Base-by-base conservation (phyloP, 1,139 yeast species). In the Yamadazyma membranifaciens region DNA sequence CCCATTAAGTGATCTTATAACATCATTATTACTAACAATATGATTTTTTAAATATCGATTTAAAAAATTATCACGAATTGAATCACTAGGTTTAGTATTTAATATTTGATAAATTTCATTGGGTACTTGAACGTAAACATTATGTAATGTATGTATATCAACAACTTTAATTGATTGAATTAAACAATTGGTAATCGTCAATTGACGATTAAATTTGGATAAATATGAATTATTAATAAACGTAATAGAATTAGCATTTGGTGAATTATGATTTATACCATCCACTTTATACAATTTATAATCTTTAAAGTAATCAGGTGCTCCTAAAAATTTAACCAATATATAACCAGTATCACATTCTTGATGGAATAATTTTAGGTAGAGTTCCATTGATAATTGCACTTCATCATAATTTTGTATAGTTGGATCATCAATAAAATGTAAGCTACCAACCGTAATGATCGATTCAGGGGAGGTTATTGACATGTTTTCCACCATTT, bases 1-100 rank as follows among this genome's bases (percentile, higher is more conserved):
- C 2, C 83, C 85, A 49, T 75, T 71, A 24, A 78, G 56, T n/a
- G 57, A 55, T 45, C 73, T 55, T 3, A 78, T 56, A 3, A 53
- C 40, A 42, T 68, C 73, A 27, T 63, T 64, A 24, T 60, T 58
- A 32, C 61, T 52, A 2, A 71, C 63, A 12, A 72, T 63, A 7
- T 62, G 52, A 10, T 69, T 73, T n/a, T 49, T 56, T 38, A 57
- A 57, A 45, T 51, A 72, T 42, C 50, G 62, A 28, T 47, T 53
- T 37, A 52, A 46, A 47, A 62, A 64, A 36, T 58, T 61, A 3
- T 63, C 50, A 41, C 67, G 62, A 9, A 65, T 55, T 2, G 59
- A 45, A 11, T 52, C 55, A 22, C 50, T 50, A 0, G 67, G 47
- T 35, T 60, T 59, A 20, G 46, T 45, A 32, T 62, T 56, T 33